Evolutionary conservation across 202 grass and related monocot genomes (phyloP), one percentile per base, ranked within the genome.

Genomic region (Cymbopogon flexuosus): DNA sequence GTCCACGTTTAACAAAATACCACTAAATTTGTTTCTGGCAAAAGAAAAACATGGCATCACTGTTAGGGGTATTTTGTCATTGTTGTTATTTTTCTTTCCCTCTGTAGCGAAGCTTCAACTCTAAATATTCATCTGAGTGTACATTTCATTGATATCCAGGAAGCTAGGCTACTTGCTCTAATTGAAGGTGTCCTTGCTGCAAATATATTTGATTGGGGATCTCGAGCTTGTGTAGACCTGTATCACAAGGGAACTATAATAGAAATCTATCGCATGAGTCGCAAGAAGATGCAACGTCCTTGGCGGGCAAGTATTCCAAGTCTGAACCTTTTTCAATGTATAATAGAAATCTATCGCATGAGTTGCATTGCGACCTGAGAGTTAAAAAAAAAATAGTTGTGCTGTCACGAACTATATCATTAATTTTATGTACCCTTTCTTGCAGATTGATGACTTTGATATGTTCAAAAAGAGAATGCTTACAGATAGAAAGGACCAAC

Each of bases 151-250:
- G 65, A 78, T 84, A 62, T 83, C 78, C 86, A 98, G 96, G 96
- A 98, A 86, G 88, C 90, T 84, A 93, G 96, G 83, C 75, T 98
- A 43, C 88, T 91, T 81, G 90, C 82, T 12, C 77, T 98, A 62
- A 93, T 98, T 41, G 96, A 98, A 88, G 96, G 96, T 76, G 96
- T 93, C 73, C 89, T 98, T 75, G 96, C 96, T 86, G 96, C 96
- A 80, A 98, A 98, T 65, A 98, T 98, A 87, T 98, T 98, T 83
- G 96, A 98, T 77, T 98, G 96, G 96, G 96, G 92, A 49, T 98
- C 96, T 82, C 84, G 90, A 88, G 96, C 92, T 77, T 98, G 96
- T 88, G 96, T 98, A 41, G 96, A 98, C 24, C 96, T 98, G 85
- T 98, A 98, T 75, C 92, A 98, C 79, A 89, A 98, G 79, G 96